Percentiles rank a stretch among this genome's conserved stretches.
Conservation (phyloP, 164 flowering plant species). For the Houttuynia cordata region DNA sequence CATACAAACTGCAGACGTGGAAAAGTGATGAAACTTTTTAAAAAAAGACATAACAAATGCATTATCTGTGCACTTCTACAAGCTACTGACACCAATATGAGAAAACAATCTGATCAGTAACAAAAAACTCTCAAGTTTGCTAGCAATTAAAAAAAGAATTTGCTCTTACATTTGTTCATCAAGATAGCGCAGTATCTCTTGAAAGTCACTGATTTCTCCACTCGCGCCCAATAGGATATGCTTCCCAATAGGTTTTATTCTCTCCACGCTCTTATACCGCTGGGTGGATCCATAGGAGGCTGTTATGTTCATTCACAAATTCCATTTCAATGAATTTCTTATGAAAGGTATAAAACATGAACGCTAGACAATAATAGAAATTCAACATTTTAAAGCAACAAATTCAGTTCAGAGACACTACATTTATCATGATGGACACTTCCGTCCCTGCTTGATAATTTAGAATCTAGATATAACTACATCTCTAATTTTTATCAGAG, state of each 20-base stretch:
- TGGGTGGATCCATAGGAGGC: conserved; percentile 95
- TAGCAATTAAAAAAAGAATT: neutral
- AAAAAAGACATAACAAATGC: neutral
- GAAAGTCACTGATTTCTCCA: conserved; percentile 97
- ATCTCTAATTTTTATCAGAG: no score
- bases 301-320: conserved; percentile 15
- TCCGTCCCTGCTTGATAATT: no score
- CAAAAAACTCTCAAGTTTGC: neutral
- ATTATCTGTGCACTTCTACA: neutral
- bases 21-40: neutral
- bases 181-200: conserved; percentile 74
- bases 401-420: neutral
- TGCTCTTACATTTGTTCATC: conserved; percentile 82
- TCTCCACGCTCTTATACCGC: conserved; percentile 84
- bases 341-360: neutral
- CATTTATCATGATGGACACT: no score
- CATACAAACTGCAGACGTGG: conserved; percentile 40
- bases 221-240: conserved; percentile 93
- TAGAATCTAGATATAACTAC: no score
- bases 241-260: conserved; percentile 77
- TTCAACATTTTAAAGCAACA: neutral
- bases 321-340: neutral
- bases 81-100: no score
- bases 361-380: no score
- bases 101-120: no score